Evolutionary conservation across 2,329 filamentous ascomycete genomes (phyloP).

Genomic region (Exutisphaerella laricina): DNA sequence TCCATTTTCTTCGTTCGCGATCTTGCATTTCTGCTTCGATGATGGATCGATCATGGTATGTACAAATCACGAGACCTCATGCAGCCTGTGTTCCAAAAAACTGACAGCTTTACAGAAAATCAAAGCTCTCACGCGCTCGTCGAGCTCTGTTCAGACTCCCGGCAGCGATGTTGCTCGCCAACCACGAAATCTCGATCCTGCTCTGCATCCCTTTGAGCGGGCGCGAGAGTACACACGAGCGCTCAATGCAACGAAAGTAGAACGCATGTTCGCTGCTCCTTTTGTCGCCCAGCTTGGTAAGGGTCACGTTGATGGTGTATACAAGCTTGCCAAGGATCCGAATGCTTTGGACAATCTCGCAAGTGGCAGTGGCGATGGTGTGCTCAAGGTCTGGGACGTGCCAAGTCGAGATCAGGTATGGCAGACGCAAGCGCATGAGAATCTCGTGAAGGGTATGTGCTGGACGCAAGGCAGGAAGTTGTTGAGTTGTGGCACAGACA

Average conservation of each 20-base stretch:
- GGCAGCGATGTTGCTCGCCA: constrained; percentile 61
- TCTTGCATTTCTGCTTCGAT: constrained; percentile 7
- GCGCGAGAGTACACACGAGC: constrained; percentile 78
- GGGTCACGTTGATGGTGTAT: constrained; percentile 82
- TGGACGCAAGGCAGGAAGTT: constrained; percentile 85
- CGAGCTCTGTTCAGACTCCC: constrained; percentile 59
- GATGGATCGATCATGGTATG: constrained; percentile 20
- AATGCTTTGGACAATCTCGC: constrained; percentile 50
- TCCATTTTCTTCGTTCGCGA: constrained; percentile 7
- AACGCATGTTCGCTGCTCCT: constrained; percentile 82
- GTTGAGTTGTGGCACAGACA: constrained; percentile 79
- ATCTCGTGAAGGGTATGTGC: constrained; percentile 83
- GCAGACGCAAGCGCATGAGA: constrained; percentile 79
- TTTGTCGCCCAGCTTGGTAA: constrained; percentile 82
- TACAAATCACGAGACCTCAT: no score
- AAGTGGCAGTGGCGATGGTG: constrained; percentile 82
- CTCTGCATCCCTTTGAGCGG: constrained; percentile 83
- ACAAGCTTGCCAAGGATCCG: constrained; percentile 46
- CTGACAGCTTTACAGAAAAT: constrained; percentile 44
- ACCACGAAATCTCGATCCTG: constrained; percentile 71
- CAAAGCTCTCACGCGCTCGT: constrained; percentile 61
- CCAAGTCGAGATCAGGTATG: constrained; percentile 67
- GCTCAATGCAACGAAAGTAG: constrained; percentile 81
- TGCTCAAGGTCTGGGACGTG: constrained; percentile 90
- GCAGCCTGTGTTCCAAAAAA: no score